Evolutionary conservation across 2,329 filamentous ascomycete genomes (phyloP), one percentile per base, ranked within the genome.

Genomic region (Rutstroemia sp.): DNA sequence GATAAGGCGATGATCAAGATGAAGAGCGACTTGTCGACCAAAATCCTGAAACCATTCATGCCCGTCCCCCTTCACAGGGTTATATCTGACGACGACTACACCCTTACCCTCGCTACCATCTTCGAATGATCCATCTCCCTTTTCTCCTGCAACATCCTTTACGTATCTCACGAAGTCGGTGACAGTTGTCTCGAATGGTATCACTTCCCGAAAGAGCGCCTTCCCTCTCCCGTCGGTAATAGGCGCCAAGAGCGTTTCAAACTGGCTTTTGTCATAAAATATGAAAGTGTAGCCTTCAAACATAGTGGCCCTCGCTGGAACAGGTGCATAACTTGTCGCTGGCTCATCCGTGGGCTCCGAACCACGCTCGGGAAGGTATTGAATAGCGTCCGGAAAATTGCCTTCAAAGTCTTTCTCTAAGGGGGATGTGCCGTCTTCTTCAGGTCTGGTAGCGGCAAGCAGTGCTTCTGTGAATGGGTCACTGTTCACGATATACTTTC

Each of bases 281-380:
- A 99, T 77, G 67, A 97, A 96, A 0, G 86, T 92, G 66, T 92
- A 94, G 2, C 88, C 89, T 10, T 88, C 82, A 63, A 99, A 97
- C 0, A 99, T 77, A 27, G 85, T 82, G 7, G 75, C 74, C 19
- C 94, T 81, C 16, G 73, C 71, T 0, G 76, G 62, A 60, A 92
- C 82, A 0, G 94, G 92, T 7, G 79, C 76, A 67, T 95, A 92
- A 12, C 83, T 80, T 25, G 44, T 55, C n/a, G 82, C 79, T 9
- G 81, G 75, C 0, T 87, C 81, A 38, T 85, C 77, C 2, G 85
- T 80, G 0, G 88, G 87, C 69, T 97, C 92, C 50, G 85, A 85
- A 1, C 87, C 88, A 5, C 81, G 79, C 0, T 86, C 82, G 0
- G 92, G 90, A 14, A 96, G 76, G 69, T 87, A 85, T 1, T 86